These are phyloP conservation scores for Taphrina confusa DNA, from an alignment of 1,139 yeast species.

Conservation along the genomic window DNA sequence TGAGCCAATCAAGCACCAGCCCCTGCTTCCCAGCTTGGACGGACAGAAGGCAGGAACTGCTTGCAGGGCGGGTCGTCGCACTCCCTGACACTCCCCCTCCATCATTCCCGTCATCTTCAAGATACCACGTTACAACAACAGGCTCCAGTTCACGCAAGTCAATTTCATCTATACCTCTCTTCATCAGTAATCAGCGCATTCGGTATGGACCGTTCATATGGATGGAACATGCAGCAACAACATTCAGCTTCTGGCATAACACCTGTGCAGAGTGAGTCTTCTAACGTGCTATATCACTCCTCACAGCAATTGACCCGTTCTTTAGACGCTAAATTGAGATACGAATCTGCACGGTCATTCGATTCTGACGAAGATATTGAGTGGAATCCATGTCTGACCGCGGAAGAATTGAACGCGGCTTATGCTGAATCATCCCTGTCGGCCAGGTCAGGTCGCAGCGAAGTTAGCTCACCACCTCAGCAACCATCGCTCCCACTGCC, in stretches of 20 bases:
- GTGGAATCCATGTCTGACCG: slow-evolving; percentile 58
- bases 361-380: slow-evolving; percentile 70
- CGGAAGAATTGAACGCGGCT: slow-evolving; percentile 43
- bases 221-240: slow-evolving; percentile 23
- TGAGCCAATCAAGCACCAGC: not conserved
- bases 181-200: too few species aligned
- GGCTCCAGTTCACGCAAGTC: too few species aligned
- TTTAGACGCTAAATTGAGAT: slow-evolving; percentile 21
- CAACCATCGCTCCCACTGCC: slow-evolving; percentile 19
- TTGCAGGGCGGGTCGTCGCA: not conserved
- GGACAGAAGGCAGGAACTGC: too few species aligned
- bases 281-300: not conserved
- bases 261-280: slow-evolving; percentile 17
- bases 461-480: slow-evolving; percentile 28
- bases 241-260: slow-evolving; percentile 21
- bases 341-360: slow-evolving; percentile 64
- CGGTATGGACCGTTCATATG: slow-evolving; percentile 5
- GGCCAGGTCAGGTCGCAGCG: slow-evolving; percentile 29
- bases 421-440: slow-evolving; percentile 30
- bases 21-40: slow-evolving; percentile 6
- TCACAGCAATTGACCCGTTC: not conserved
- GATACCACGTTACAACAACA: too few species aligned
- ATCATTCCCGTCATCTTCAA: not conserved
- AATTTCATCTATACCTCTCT: too few species aligned
- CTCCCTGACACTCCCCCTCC: not conserved